Percentiles rank a stretch among this genome's conserved stretches.
Evolutionary conservation across 768 basidiomycete genomes (phyloP).

Genomic region (Xerocomellus dryophilus): DNA sequence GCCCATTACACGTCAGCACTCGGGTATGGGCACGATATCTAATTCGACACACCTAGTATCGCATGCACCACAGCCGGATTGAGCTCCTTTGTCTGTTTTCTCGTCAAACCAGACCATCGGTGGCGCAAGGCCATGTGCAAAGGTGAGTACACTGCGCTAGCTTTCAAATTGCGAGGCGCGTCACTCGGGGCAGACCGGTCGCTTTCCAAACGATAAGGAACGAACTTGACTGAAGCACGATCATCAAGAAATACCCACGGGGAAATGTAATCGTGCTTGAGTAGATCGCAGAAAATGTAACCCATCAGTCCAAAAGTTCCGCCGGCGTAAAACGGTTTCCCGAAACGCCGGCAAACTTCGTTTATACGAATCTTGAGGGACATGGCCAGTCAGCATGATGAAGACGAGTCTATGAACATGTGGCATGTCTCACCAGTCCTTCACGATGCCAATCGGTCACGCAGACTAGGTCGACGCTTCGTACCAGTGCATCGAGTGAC

Average conservation of each 20-base stretch:
- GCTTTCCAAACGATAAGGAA: conserved; percentile 35
- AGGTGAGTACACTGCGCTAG: conserved; percentile 61
- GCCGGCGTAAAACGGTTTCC: conserved; percentile 87
- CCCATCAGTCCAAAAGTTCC: conserved; percentile 88
- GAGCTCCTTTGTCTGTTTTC: conserved; percentile 77
- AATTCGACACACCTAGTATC: conserved; percentile 56
- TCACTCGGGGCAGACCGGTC: conserved; percentile 62
- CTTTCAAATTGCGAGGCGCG: conserved; percentile 55
- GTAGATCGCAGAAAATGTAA: conserved; percentile 92
- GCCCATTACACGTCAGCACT: conserved; percentile 13
- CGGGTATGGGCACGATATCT: background rate
- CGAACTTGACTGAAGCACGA: conserved; percentile 6
- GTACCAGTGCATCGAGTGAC: conserved; percentile 56
- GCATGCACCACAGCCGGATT: conserved; percentile 71
- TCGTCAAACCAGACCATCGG: conserved; percentile 67
- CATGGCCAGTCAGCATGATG: conserved; percentile 5
- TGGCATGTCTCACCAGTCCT: conserved; percentile 55
- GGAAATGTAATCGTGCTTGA: conserved; percentile 80
- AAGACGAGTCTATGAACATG: background rate
- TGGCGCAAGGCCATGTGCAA: conserved; percentile 61
- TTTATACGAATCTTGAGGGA: conserved; percentile 68
- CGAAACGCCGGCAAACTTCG: conserved; percentile 66
- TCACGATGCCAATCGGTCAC: conserved; percentile 75
- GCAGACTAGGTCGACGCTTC: conserved; percentile 79
- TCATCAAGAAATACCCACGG: conserved; percentile 54